Evolutionary conservation across 192 early-diverging fungal genomes (phyloP).

Genomic region (Coemansia sp.): DNA sequence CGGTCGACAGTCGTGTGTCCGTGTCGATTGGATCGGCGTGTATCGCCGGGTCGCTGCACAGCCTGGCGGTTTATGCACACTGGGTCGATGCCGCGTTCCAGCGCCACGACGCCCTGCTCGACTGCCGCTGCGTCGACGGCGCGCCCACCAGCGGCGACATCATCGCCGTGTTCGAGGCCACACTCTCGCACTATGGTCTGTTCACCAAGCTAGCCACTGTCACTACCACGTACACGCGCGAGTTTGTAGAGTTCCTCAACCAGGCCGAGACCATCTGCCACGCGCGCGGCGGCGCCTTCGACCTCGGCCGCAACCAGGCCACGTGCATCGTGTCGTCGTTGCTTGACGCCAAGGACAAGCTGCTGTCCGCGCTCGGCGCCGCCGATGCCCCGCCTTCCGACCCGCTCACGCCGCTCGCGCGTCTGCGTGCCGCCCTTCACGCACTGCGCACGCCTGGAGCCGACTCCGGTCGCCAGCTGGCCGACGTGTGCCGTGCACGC

Average conservation of each 20-base stretch:
- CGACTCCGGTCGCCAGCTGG: constrained; percentile 31
- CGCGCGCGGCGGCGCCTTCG: constrained; percentile 42
- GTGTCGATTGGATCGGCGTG: constrained; percentile 42
- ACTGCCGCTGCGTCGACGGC: constrained; percentile 42
- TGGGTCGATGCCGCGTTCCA: constrained; percentile 34
- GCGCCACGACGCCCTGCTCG: constrained; percentile 41
- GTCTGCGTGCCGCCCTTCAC: constrained; percentile 24
- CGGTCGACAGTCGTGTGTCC: constrained; percentile 23
- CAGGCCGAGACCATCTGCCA: constrained; percentile 53
- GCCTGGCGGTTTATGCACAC: constrained; percentile 42
- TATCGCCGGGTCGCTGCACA: constrained; percentile 19
- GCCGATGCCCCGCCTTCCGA: not conserved
- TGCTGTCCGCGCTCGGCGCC: constrained; percentile 21
- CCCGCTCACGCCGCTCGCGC: constrained; percentile 25
- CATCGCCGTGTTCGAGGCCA: constrained; percentile 44
- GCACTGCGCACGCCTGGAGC: constrained; percentile 11
- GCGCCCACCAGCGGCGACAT: constrained; percentile 46
- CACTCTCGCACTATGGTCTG: constrained; percentile 34
- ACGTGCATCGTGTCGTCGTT: constrained; percentile 45
- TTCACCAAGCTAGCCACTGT: constrained; percentile 37
- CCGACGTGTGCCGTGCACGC: constrained; percentile 33
- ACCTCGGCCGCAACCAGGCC: constrained; percentile 50
- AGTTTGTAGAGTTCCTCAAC: constrained; percentile 54
- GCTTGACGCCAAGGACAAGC: constrained; percentile 35
- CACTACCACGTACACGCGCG: constrained; percentile 51